Conservation (phyloP, 495 filamentous ascomycete species). For the Paragyromitra xinjiangensis region DNA sequence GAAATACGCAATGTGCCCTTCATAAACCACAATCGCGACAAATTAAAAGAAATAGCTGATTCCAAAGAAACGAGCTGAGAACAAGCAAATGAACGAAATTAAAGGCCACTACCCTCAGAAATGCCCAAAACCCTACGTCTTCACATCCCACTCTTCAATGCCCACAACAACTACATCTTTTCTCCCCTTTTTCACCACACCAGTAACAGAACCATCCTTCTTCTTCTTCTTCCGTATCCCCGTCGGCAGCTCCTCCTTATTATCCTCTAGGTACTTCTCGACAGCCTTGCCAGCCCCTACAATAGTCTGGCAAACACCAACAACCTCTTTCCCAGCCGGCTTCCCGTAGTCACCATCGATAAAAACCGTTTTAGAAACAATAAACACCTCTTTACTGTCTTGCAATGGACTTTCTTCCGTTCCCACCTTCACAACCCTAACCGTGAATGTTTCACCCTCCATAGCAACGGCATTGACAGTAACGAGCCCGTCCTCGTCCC, state of each 20-base stretch:
- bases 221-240: neutral
- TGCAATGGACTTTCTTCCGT: neutral
- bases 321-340: conserved; percentile 12
- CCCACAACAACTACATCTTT: conserved; percentile 5
- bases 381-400: neutral
- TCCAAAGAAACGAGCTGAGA: neutral
- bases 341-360: neutral
- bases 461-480: neutral
- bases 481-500: conserved; percentile 5
- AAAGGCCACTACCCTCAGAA: neutral
- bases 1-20: too few species aligned
- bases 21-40: too few species aligned
- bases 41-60: too few species aligned
- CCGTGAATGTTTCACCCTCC: conserved; percentile 18
- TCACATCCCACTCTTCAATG: conserved; percentile 22
- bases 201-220: conserved; percentile 6
- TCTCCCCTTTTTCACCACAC: conserved; percentile 1
- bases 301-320: neutral
- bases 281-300: conserved; percentile 4
- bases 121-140: conserved; percentile 1
- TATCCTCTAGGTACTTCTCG: conserved; percentile 14
- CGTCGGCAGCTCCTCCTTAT: neutral
- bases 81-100: neutral
- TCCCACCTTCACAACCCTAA: conserved; percentile 16
- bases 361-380: conserved; percentile 4